phyloP scores from a whole-genome alignment of 441 rosid species.

The Codiaeum variegatum region DNA sequence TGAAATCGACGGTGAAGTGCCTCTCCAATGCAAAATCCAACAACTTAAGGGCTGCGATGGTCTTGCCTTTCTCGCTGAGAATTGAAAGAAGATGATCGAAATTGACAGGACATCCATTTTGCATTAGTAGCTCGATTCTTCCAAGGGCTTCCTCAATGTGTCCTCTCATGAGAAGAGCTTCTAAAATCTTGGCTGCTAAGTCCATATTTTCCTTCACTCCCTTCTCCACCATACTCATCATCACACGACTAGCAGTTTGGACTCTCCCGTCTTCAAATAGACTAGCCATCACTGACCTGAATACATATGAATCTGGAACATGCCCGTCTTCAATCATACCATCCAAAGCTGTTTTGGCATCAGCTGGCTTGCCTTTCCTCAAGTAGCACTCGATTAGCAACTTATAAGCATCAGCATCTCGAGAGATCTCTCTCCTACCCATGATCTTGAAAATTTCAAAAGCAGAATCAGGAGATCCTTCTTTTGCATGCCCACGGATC shows the following conservation, averaged over 20 bases:
- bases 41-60: slow-evolving; percentile 75
- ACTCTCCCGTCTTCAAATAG: slow-evolving; percentile 82
- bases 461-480: slow-evolving; percentile 76
- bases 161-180: slow-evolving; percentile 82
- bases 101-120: slow-evolving; percentile 46
- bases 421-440: slow-evolving; percentile 71
- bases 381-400: slow-evolving; percentile 77
- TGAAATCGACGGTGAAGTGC: slow-evolving; percentile 48
- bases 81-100: slow-evolving; percentile 57
- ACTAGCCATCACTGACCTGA: slow-evolving; percentile 75
- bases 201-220: slow-evolving; percentile 73
- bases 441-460: slow-evolving; percentile 82
- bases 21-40: slow-evolving; percentile 73
- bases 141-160: slow-evolving; percentile 93
- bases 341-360: slow-evolving; percentile 81
- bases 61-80: slow-evolving; percentile 78
- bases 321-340: slow-evolving; percentile 83
- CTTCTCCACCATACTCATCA: slow-evolving; percentile 85
- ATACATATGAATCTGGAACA: slow-evolving; percentile 59
- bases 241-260: slow-evolving; percentile 90
- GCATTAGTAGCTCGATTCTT: slow-evolving; percentile 71
- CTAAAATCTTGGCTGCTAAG: slow-evolving; percentile 67
- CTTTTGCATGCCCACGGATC: slow-evolving; percentile 78
- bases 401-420: slow-evolving; percentile 61
- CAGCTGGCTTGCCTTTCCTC: slow-evolving; percentile 92